These are phyloP conservation scores for Aegilops tauschii DNA, from an alignment of 176 grass and related monocot species.

Conservation along the genomic window DNA sequence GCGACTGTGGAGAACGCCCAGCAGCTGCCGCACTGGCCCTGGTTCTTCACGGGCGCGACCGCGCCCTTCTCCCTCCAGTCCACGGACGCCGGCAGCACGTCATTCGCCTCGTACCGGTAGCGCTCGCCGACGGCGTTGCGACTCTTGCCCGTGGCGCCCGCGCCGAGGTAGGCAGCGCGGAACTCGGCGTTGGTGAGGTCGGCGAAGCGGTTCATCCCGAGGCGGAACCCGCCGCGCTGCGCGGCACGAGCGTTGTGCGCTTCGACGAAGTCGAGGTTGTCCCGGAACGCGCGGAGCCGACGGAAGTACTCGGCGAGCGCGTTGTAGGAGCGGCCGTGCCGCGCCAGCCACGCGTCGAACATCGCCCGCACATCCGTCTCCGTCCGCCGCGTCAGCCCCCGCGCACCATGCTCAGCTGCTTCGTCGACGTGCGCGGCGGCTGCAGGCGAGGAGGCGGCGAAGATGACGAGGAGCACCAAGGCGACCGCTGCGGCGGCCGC, in stretches of 20 bases:
- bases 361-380: constrained; percentile 25
- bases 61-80: constrained; percentile 9
- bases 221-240: constrained; percentile 29
- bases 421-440: not conserved
- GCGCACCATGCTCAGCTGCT: not conserved
- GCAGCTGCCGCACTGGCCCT: not conserved
- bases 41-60: not conserved
- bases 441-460: not conserved
- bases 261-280: constrained; percentile 52
- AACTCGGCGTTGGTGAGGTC: constrained; percentile 81
- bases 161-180: constrained; percentile 49
- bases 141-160: not conserved
- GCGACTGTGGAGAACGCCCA: not conserved
- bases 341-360: constrained; percentile 41
- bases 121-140: not conserved
- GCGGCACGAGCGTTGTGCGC: constrained; percentile 31
- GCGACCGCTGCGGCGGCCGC: not conserved
- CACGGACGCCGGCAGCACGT: not conserved
- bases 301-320: constrained; percentile 42
- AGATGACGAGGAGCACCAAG: not conserved
- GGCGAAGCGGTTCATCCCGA: constrained; percentile 75
- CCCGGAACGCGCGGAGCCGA: constrained; percentile 36
- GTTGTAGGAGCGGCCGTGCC: constrained; percentile 24
- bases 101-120: not conserved
- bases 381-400: not conserved